phyloP scores from a whole-genome alignment of 805 yeast genomes.

The baker's yeast (Saccharomyces cerevisiae) region DNA sequence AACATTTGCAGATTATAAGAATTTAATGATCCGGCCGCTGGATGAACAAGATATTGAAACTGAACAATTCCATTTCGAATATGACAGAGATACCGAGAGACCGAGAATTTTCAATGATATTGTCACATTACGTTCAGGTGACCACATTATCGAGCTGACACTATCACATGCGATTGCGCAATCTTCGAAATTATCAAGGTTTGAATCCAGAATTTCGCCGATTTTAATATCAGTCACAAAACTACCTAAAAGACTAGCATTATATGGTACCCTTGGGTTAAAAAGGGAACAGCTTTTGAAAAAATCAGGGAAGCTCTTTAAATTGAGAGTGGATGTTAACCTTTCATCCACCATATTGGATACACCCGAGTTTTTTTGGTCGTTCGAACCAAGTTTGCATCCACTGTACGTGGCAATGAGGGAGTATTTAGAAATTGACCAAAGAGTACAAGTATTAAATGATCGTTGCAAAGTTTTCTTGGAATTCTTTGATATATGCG shows the following conservation, averaged over 20 bases:
- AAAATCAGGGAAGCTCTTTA: slow-evolving; percentile 85
- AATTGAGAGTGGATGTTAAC: slow-evolving; percentile 87
- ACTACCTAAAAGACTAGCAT: slow-evolving; percentile 80
- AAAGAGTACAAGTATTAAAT: slow-evolving; percentile 84
- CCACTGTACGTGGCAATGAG: slow-evolving; percentile 84
- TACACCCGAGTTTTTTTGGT: slow-evolving; percentile 96
- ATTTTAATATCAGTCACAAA: slow-evolving; percentile 78
- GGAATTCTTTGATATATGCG: slow-evolving; percentile 86
- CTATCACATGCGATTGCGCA: slow-evolving; percentile 96
- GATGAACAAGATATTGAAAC: slow-evolving; percentile 88
- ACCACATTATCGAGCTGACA: slow-evolving; percentile 84
- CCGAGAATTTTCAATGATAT: slow-evolving; percentile 87
- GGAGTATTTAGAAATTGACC: slow-evolving; percentile 91
- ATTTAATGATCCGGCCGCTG: slow-evolving; percentile 60
- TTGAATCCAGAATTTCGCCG: slow-evolving; percentile 85
- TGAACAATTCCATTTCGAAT: slow-evolving; percentile 53
- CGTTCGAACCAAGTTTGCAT: slow-evolving; percentile 86
- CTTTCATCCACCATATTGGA: slow-evolving; percentile 83
- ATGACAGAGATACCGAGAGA: slow-evolving; percentile 49
- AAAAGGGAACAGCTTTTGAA: slow-evolving; percentile 76
- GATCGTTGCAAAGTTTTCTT: slow-evolving; percentile 90
- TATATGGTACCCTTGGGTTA: slow-evolving; percentile 81
- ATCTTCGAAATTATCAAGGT: slow-evolving; percentile 81
- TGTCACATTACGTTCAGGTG: slow-evolving; percentile 84
- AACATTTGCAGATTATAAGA: slow-evolving; percentile 43